These are phyloP conservation scores for Jaapia argillacea DNA, from an alignment of 768 basidiomycete genomes.

Conservation along the genomic window DNA sequence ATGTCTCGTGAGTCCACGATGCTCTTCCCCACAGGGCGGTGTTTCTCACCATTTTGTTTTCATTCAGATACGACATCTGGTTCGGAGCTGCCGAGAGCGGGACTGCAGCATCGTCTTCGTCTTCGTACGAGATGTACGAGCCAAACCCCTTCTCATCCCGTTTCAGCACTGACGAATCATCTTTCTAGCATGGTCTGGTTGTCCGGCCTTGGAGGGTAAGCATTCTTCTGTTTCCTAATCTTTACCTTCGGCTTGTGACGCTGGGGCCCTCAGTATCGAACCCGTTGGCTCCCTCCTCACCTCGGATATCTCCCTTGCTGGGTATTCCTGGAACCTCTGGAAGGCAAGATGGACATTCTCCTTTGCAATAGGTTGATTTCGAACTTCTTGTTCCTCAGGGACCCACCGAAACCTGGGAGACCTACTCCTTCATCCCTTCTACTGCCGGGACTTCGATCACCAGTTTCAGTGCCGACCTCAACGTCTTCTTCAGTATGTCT, in stretches of 20 bases:
- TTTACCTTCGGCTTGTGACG: too few relatives aligned
- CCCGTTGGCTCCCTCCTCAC: slow-evolving; percentile 12
- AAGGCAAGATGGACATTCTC: too few relatives aligned
- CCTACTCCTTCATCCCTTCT: slow-evolving; percentile 12
- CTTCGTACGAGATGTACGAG: slow-evolving; percentile 12
- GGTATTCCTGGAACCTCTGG: slow-evolving; percentile 12
- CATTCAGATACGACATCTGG: slow-evolving; percentile 9
- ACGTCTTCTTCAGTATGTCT: slow-evolving; percentile 9
- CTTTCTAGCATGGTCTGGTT: neutral
- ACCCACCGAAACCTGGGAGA: slow-evolving; percentile 10
- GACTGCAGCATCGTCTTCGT: slow-evolving; percentile 7
- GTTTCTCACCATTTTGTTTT: neutral
- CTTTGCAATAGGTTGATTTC: too few relatives aligned
- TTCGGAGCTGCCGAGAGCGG: slow-evolving; percentile 8
- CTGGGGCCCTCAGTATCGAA: slow-evolving; percentile 4
- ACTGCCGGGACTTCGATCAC: slow-evolving; percentile 6
- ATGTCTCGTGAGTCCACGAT: slow-evolving; percentile 8
- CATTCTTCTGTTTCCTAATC: too few relatives aligned
- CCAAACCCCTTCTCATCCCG: neutral
- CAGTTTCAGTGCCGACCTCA: slow-evolving; percentile 10
- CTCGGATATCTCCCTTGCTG: slow-evolving; percentile 3
- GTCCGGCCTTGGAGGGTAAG: neutral
- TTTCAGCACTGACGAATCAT: too few relatives aligned
- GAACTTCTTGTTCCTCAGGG: too few relatives aligned
- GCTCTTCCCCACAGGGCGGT: neutral